Evolutionary conservation across 2,329 filamentous ascomycete genomes (phyloP).

Genomic region (Biscogniauxia marginata): DNA sequence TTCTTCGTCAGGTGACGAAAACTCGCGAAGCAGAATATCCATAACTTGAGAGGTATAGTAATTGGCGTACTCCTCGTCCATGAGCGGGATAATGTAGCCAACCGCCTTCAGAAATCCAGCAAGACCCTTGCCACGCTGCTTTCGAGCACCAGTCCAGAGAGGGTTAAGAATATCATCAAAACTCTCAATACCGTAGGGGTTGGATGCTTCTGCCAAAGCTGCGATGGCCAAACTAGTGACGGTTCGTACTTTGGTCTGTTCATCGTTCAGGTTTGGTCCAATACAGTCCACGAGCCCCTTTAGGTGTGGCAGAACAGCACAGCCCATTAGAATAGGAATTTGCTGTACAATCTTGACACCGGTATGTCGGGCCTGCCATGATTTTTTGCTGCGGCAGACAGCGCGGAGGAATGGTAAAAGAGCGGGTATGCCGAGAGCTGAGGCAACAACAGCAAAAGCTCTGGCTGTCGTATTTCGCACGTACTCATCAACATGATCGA

Average conservation of each 20-base stretch:
- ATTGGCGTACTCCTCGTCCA: conserved; percentile 99
- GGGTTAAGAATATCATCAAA: conserved; percentile 98
- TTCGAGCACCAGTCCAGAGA: conserved; percentile 92
- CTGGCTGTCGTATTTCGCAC: conserved; percentile 96
- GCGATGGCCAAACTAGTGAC: conserved; percentile 95
- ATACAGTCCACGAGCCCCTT: conserved; percentile 97
- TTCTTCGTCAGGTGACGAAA: conserved; percentile 95
- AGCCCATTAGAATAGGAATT: conserved; percentile 98
- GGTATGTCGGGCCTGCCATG: conserved; percentile 96
- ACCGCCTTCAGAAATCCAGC: conserved; percentile 97
- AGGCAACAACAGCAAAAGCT: conserved; percentile 96
- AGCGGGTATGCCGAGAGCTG: conserved; percentile 91
- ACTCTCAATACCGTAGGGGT: conserved; percentile 98
- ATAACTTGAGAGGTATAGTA: conserved; percentile 99
- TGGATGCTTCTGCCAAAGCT: conserved; percentile 90
- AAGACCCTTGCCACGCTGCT: conserved; percentile 93
- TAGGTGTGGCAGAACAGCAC: conserved; percentile 89
- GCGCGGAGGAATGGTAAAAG: conserved; percentile 92
- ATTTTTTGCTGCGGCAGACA: conserved; percentile 97
- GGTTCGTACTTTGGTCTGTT: conserved; percentile 96
- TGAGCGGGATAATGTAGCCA: conserved; percentile 95
- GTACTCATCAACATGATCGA: conserved; percentile 97
- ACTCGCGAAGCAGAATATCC: conserved; percentile 95
- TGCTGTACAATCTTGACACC: conserved; percentile 99
- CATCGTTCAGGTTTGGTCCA: conserved; percentile 91